Evolutionary conservation across 1,284 basidiomycete genomes (phyloP), one percentile per base, ranked within the genome.

Genomic region (Earliella scabrosa): DNA sequence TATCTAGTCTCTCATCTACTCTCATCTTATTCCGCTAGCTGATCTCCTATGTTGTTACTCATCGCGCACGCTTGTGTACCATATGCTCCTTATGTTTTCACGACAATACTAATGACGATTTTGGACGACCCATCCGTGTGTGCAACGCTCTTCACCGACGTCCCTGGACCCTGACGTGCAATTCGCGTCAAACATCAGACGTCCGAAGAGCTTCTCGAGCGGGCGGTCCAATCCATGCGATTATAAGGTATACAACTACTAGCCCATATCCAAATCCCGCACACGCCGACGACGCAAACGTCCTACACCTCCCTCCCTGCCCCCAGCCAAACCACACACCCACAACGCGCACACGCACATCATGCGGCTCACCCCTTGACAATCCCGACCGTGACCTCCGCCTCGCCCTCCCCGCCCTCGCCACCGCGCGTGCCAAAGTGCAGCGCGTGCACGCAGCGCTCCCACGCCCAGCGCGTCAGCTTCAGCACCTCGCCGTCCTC

Each of bases 381-480:
- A 31, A 82, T 73, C 7, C 80, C 80, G 7, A 83, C 75, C 4
- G 79, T 82, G 13, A 83, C 76, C 59, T 80, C 79, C 32, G 76
- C 74, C 36, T 71, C 67, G 49, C 68, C 69, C 40, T 69, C 70
- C 44, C 65, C 70, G n/a, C 66, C 66, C 50, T 65, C 70, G 35
- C 67, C 68, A 39, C 56, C 67, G 40, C 54, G 58, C 64, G 63
- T 65, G 43, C 66, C 72, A 16, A 70, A 67, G 38, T 67, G 69
- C 47, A 71, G 67, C 45, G 75, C 75, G 44, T 69, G 70, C 36
- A 78, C 75, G 66, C 82, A 83, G 47, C 80, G 80, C 66, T 90
- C 87, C 77, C 85, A 85, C 27, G 87, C 87, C 85, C 88, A 91
- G 40, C 75, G 74, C 31, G 90, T 92, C 43, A 93, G 73, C 63